These are phyloP conservation scores for Coemansia sp. DNA, from an alignment of 192 early-diverging fungal species.

Conservation along the genomic window DNA sequence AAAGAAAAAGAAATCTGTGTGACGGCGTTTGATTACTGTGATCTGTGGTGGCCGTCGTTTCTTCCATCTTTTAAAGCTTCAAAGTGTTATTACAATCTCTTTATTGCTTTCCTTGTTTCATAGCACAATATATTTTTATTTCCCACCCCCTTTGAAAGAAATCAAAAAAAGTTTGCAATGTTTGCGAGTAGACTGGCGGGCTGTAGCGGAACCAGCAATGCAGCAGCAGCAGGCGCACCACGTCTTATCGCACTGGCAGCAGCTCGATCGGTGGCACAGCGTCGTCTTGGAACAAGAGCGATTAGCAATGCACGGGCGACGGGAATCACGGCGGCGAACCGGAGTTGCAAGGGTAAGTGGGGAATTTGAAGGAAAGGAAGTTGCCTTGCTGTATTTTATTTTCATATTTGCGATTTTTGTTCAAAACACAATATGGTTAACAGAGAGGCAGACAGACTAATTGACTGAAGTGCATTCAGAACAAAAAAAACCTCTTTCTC, in stretches of 20 bases:
- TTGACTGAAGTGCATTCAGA: too few relatives aligned
- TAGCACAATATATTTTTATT: too few relatives aligned
- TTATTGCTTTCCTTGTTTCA: neutral
- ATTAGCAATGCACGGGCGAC: neutral
- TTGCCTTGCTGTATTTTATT: too few relatives aligned
- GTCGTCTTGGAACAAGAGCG: neutral
- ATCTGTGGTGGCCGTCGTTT: too few relatives aligned
- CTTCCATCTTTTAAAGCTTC: too few relatives aligned
- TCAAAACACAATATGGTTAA: too few relatives aligned
- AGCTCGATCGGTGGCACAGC: neutral
- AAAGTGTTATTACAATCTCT: neutral
- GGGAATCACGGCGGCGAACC: neutral
- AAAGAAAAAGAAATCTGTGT: too few relatives aligned
- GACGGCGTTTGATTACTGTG: too few relatives aligned
- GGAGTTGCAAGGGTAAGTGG: neutral
- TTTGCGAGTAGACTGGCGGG: conserved; percentile 2
- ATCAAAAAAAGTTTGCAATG: neutral
- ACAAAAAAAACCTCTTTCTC: neutral
- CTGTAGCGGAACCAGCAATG: neutral
- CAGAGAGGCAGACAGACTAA: too few relatives aligned
- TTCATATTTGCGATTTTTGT: too few relatives aligned
- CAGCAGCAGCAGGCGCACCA: neutral
- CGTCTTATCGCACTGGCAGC: conserved; percentile 1
- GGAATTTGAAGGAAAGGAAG: too few relatives aligned
- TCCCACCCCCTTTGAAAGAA: too few relatives aligned